These are phyloP conservation scores for Leishmania lainsoni DNA, from an alignment of 208 protist genomes.

Conservation along the genomic window DNA sequence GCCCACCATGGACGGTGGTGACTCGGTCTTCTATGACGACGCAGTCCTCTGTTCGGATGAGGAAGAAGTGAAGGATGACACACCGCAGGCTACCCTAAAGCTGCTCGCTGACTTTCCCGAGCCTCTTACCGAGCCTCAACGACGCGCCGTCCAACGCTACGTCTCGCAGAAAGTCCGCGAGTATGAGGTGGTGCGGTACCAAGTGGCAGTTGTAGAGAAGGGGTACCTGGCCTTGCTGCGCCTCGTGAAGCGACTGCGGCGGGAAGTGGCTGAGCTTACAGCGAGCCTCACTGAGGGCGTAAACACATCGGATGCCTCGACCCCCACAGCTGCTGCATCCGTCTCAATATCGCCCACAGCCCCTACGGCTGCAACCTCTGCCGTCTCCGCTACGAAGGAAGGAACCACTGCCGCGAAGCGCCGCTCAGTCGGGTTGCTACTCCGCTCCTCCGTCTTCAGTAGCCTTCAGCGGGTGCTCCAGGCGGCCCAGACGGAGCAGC, in stretches of 20 bases:
- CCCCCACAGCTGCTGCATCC: neutral
- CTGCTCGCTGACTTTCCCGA: slow-evolving; percentile 69
- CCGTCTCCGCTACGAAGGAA: slow-evolving; percentile 16
- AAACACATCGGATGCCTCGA: neutral
- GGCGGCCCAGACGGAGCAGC: slow-evolving; percentile 57
- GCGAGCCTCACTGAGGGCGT: slow-evolving; percentile 18
- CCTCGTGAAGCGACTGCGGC: slow-evolving; percentile 46
- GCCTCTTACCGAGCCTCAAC: slow-evolving; percentile 62
- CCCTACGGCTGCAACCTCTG: neutral
- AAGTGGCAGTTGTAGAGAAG: slow-evolving; percentile 37
- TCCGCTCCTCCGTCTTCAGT: slow-evolving; percentile 66
- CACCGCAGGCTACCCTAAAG: slow-evolving; percentile 28
- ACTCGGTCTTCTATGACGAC: slow-evolving; percentile 16
- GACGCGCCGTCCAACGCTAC: slow-evolving; percentile 42
- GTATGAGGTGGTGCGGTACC: slow-evolving; percentile 42
- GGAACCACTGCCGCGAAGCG: slow-evolving; percentile 18
- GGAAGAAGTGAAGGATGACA: slow-evolving; percentile 4
- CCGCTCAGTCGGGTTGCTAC: slow-evolving; percentile 24
- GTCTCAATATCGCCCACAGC: neutral
- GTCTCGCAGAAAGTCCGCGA: slow-evolving; percentile 40
- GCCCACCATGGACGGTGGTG: slow-evolving; percentile 11
- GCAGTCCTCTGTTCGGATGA: slow-evolving; percentile 14
- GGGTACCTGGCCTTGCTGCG: slow-evolving; percentile 56
- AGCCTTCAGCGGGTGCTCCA: slow-evolving; percentile 67
- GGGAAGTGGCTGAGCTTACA: slow-evolving; percentile 38